phyloP scores from a whole-genome alignment of 2,329 filamentous ascomycete species.

The Cladobotryum protrusum region DNA sequence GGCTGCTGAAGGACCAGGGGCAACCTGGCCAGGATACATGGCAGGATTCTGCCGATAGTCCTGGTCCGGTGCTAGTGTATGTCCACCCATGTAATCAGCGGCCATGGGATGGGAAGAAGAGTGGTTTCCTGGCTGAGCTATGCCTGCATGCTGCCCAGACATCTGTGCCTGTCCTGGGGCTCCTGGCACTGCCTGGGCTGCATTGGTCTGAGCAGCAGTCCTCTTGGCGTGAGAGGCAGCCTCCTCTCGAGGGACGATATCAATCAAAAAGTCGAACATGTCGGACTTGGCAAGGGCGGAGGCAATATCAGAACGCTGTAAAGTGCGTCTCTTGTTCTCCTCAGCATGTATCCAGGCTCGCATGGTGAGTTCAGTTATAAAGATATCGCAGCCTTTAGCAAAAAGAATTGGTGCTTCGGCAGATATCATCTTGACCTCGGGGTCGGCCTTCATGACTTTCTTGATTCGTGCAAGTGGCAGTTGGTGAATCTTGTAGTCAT shows the following conservation, averaged over 20 bases:
- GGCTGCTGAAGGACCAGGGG: slow-evolving; percentile 60
- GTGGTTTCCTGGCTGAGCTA: slow-evolving; percentile 52
- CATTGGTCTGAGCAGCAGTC: slow-evolving; percentile 46
- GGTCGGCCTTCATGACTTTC: slow-evolving; percentile 99
- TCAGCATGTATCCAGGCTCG: slow-evolving; percentile 99
- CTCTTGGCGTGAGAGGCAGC: slow-evolving; percentile 80
- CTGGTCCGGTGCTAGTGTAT: slow-evolving; percentile 60
- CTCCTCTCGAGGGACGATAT: slow-evolving; percentile 95
- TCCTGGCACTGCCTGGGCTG: slow-evolving; percentile 40
- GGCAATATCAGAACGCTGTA: slow-evolving; percentile 94
- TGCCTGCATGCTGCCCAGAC: slow-evolving; percentile 43
- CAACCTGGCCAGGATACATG: slow-evolving; percentile 79
- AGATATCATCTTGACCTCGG: slow-evolving; percentile 99
- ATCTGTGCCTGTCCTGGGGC: slow-evolving; percentile 46
- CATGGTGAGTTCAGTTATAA: slow-evolving; percentile 98
- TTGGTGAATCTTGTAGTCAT: slow-evolving; percentile 98
- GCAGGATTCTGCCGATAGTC: slow-evolving; percentile 73
- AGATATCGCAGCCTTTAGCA: slow-evolving; percentile 97
- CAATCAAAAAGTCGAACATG: slow-evolving; percentile 99
- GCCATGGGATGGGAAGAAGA: slow-evolving; percentile 51
- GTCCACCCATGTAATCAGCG: slow-evolving; percentile 57
- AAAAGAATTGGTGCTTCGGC: slow-evolving; percentile 97
- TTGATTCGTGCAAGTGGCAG: slow-evolving; percentile 96
- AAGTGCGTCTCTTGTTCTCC: slow-evolving; percentile 93
- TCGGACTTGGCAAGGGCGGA: slow-evolving; percentile 94